phyloP scores from a whole-genome alignment of 2,329 filamentous ascomycete species.

The Zalaria sp. region DNA sequence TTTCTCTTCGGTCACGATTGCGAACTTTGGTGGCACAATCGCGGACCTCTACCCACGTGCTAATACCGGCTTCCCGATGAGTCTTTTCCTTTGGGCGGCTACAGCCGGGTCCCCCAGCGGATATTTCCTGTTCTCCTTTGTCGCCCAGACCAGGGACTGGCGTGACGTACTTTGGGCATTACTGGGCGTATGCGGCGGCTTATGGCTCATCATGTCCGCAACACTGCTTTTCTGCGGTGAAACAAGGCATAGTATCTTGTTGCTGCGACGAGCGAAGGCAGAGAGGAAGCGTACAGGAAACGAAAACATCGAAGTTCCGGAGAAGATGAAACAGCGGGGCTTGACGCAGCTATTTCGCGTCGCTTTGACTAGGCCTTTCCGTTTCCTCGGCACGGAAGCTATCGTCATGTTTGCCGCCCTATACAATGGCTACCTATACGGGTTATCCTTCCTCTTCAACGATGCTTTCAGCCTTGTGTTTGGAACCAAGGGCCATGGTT shows the following conservation, averaged over 20 bases:
- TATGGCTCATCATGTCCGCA: conserved; percentile 28
- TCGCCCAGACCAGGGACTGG: conserved; percentile 30
- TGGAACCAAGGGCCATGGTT: conserved; percentile 30
- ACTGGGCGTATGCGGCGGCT: conserved; percentile 28
- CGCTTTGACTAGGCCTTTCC: conserved; percentile 31
- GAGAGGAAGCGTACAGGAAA: conserved; percentile 14
- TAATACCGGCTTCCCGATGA: conserved; percentile 2
- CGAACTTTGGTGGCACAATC: conserved; percentile 28
- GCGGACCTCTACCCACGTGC: conserved; percentile 7
- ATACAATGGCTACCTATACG: conserved; percentile 34
- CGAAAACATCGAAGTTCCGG: conserved; percentile 19
- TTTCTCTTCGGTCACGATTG: conserved; percentile 29
- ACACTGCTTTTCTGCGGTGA: conserved; percentile 25
- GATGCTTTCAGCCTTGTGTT: conserved; percentile 10
- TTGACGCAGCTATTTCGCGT: conserved; percentile 25
- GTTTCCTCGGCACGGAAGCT: conserved; percentile 45
- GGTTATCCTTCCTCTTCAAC: conserved; percentile 18
- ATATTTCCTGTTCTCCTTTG: conserved; percentile 31
- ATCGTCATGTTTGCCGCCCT: conserved; percentile 55
- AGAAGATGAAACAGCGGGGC: conserved; percentile 23
- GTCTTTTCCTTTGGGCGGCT: conserved; percentile 31
- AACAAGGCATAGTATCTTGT: conserved; percentile 30
- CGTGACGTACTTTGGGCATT: conserved; percentile 31
- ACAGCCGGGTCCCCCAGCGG: conserved; percentile 31
- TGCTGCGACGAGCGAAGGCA: conserved; percentile 8